Conservation (phyloP, 176 grass and related monocot genomes). For the Ensete glaucum region DNA sequence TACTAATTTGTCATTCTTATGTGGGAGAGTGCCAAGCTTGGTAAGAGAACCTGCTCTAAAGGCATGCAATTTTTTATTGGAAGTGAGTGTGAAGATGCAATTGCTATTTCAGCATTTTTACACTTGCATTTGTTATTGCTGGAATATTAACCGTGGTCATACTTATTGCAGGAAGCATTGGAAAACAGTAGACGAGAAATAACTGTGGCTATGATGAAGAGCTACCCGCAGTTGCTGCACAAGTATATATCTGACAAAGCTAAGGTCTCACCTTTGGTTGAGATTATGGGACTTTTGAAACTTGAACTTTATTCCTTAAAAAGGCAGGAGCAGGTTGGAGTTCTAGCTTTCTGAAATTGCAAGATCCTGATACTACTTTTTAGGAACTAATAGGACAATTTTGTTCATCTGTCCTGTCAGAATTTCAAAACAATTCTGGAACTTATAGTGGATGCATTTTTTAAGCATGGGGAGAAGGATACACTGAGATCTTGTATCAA, state of each 20-base stretch:
- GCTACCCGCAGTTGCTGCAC: conserved; percentile 71
- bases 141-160: conserved; percentile 10
- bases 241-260: conserved; percentile 91
- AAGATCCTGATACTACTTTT: conserved; percentile 3
- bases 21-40: too few relatives aligned
- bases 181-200: conserved; percentile 83
- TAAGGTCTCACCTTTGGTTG: conserved; percentile 81
- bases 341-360: conserved; percentile 3
- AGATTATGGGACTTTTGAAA: conserved; percentile 81
- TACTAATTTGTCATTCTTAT: too few relatives aligned
- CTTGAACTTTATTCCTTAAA: conserved; percentile 90
- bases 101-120: background rate
- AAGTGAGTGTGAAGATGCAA: background rate
- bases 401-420: conserved; percentile 29
- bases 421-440: conserved; percentile 85
- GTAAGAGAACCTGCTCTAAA: background rate
- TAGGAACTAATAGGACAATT: conserved; percentile 4
- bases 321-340: conserved; percentile 78
- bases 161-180: conserved; percentile 61
- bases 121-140: conserved; percentile 2
- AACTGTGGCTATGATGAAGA: conserved; percentile 69
- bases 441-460: conserved; percentile 81
- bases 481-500: conserved; percentile 88
- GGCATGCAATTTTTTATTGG: background rate
- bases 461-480: conserved; percentile 96